Evolutionary conservation across 208 protist species (phyloP).

Genomic region (Acanthamoeba lenticulata): DNA sequence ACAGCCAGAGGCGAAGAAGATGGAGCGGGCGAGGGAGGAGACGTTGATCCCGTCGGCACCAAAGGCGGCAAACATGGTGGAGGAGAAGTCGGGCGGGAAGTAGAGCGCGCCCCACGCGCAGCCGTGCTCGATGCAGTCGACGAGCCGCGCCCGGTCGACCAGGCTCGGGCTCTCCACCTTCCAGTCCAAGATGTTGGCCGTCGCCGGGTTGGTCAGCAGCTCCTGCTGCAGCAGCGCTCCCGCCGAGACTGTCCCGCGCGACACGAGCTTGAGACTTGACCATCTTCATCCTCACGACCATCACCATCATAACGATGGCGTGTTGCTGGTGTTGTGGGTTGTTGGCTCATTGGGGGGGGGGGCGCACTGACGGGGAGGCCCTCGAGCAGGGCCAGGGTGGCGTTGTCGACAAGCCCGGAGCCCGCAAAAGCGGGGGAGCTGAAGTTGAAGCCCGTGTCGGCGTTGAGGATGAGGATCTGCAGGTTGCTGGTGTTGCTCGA

Average conservation of each 20-base stretch:
- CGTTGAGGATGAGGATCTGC: constrained; percentile 32
- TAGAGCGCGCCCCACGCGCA: constrained; percentile 35
- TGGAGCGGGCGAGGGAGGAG: background rate
- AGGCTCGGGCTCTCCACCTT: constrained; percentile 9
- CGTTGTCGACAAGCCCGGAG: constrained; percentile 13
- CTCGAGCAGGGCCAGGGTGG: background rate
- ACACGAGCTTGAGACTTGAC: background rate
- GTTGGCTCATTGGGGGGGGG: too few relatives aligned
- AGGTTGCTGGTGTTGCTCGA: background rate
- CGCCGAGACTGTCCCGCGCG: background rate
- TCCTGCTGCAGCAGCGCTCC: background rate
- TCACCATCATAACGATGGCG: too few relatives aligned
- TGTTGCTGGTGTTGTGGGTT: too few relatives aligned
- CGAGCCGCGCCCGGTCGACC: background rate
- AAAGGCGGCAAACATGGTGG: constrained; percentile 3
- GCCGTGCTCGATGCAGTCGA: background rate
- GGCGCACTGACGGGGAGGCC: background rate
- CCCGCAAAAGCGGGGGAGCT: background rate
- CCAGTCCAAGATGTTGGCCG: constrained; percentile 26
- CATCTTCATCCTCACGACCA: too few relatives aligned
- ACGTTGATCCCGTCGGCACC: background rate
- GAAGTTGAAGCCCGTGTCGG: constrained; percentile 45
- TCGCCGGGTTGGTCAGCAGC: background rate
- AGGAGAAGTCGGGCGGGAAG: constrained; percentile 34
- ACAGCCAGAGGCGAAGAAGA: background rate